Evolutionary conservation across 192 early-diverging fungal genomes (phyloP).

Genomic region (Oehlia diaphana): DNA sequence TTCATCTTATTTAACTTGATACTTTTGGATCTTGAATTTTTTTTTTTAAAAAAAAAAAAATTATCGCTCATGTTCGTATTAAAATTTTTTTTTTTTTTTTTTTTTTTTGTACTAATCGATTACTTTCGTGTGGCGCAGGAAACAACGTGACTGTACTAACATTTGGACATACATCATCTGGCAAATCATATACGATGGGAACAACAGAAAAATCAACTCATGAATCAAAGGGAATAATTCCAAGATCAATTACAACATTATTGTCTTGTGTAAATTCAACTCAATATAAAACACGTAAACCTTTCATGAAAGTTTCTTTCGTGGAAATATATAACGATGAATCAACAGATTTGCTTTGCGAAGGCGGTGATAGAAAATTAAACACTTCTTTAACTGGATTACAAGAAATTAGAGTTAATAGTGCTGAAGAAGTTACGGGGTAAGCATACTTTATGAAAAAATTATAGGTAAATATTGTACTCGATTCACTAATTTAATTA

Average conservation of each 20-base stretch:
- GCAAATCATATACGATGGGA: constrained; percentile 97
- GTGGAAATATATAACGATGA: constrained; percentile 97
- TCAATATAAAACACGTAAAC: constrained; percentile 36
- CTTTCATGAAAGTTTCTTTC: constrained; percentile 76
- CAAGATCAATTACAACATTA: constrained; percentile 65
- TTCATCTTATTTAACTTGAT: too few species aligned
- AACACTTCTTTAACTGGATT: constrained; percentile 84
- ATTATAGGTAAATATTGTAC: not conserved
- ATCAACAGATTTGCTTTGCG: constrained; percentile 83
- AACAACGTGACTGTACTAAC: constrained; percentile 95
- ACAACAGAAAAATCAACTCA: constrained; percentile 52
- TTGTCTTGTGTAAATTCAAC: constrained; percentile 48
- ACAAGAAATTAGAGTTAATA: constrained; percentile 68
- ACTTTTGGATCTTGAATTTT: too few species aligned
- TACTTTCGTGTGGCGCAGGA: constrained; percentile 44
- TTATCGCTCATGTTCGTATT: too few species aligned
- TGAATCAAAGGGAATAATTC: constrained; percentile 57
- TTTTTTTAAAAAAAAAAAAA: too few species aligned
- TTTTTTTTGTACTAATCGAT: too few species aligned
- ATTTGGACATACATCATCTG: constrained; percentile 89
- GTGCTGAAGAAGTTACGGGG: constrained; percentile 73
- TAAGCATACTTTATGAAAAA: constrained; percentile 38
- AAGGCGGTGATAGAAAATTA: constrained; percentile 64
- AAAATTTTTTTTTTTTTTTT: too few species aligned
- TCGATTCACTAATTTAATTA: not conserved